Percentiles rank a stretch among this genome's conserved stretches.
phyloP scores from a whole-genome alignment of 257 asterid genomes.

The Misopates orontium region DNA sequence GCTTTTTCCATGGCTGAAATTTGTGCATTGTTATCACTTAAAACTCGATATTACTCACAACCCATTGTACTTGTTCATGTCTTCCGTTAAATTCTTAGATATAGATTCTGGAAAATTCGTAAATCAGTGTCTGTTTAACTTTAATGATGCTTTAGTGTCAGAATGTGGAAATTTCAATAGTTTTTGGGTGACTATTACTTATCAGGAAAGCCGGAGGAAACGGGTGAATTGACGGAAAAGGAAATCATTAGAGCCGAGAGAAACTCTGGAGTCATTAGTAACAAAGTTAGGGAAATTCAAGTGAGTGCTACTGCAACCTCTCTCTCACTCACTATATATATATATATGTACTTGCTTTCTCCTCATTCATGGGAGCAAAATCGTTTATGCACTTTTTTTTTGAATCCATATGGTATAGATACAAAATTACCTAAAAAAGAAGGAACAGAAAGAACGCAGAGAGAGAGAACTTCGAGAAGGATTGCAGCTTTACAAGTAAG shows the following conservation, averaged over 20 bases:
- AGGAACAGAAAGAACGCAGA: conserved; percentile 70
- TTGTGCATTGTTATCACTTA: too few species aligned
- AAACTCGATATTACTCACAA: background rate
- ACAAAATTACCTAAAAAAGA: conserved; percentile 60
- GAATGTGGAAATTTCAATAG: background rate
- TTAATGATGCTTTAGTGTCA: background rate
- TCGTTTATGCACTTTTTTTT: background rate
- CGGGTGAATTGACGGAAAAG: conserved; percentile 80
- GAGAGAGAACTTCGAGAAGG: conserved; percentile 85
- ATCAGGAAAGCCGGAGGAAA: conserved; percentile 68
- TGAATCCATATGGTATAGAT: conserved; percentile 39
- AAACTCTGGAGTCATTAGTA: conserved; percentile 74
- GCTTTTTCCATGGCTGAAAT: background rate
- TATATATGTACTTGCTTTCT: background rate
- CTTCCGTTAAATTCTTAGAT: background rate
- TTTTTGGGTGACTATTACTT: conserved; percentile 6
- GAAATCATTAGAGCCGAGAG: conserved; percentile 86
- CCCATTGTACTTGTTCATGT: background rate
- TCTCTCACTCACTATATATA: background rate
- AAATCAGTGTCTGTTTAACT: background rate
- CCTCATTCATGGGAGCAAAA: background rate
- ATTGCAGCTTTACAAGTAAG: conserved; percentile 77
- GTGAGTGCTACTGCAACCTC: conserved; percentile 40
- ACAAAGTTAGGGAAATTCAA: conserved; percentile 81
- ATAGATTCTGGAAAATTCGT: background rate